Percentiles rank a stretch among this genome's conserved stretches.
phyloP scores from a whole-genome alignment of 805 yeast species.

The Wickerhamomyces bovis region DNA sequence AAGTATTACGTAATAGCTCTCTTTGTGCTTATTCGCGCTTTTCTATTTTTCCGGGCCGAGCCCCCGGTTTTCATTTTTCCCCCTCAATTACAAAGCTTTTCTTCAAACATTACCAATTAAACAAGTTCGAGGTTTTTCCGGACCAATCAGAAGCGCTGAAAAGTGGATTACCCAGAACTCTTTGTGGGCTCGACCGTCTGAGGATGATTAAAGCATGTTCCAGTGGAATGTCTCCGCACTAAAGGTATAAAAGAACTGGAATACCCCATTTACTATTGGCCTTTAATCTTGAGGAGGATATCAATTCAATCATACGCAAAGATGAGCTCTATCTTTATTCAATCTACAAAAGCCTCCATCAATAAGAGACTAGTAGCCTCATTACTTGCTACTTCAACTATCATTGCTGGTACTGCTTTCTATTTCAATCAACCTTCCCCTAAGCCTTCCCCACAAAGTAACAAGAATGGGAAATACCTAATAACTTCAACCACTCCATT shows the following conservation, averaged over 20 bases:
- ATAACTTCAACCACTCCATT: conserved; percentile 2
- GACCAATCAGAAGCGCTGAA: neutral
- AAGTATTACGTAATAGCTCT: too few relatives aligned
- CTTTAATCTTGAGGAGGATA: too few relatives aligned
- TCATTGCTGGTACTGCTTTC: conserved; percentile 2
- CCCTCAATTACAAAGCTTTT: neutral
- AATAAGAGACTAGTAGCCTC: conserved; percentile 2
- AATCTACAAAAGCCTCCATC: neutral
- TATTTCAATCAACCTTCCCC: conserved; percentile 2
- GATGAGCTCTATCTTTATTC: conserved; percentile 7
- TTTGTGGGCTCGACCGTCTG: neutral
- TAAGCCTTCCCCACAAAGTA: neutral
- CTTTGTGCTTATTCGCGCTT: too few relatives aligned
- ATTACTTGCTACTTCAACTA: conserved; percentile 2
- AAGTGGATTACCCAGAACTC: neutral
- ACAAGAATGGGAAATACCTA: neutral
- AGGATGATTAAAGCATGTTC: neutral
- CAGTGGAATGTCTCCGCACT: neutral
- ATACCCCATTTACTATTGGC: neutral
- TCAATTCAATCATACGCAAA: neutral
- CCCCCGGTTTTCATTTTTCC: neutral
- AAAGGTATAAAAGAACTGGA: neutral
- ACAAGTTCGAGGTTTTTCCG: neutral
- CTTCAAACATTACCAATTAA: too few relatives aligned
- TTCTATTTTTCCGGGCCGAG: too few relatives aligned